Percentiles rank a stretch among this genome's conserved stretches.
phyloP scores from a whole-genome alignment of 495 filamentous ascomycete species.

The Glonium stellatum region DNA sequence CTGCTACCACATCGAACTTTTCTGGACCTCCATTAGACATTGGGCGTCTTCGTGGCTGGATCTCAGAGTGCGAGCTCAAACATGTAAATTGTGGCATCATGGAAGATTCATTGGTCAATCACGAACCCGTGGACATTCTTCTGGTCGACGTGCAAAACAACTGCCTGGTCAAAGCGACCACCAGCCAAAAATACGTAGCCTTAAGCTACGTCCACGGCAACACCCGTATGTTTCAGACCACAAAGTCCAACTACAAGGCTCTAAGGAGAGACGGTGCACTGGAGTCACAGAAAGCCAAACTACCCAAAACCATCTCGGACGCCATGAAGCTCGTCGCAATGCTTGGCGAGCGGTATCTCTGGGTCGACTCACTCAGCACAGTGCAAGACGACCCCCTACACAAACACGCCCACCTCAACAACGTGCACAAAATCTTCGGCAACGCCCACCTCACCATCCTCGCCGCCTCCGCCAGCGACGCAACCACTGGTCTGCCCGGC shows the following conservation, averaged over 20 bases:
- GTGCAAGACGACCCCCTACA: not conserved
- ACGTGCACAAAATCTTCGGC: slow-evolving; percentile 5
- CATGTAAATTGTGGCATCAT: slow-evolving; percentile 3
- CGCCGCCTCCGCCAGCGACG: not conserved
- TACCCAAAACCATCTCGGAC: slow-evolving; percentile 6
- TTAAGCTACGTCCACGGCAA: slow-evolving; percentile 9
- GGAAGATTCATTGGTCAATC: not conserved
- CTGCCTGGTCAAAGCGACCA: slow-evolving; percentile 2
- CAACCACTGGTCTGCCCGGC: not conserved
- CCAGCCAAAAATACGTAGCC: not conserved
- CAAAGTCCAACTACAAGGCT: slow-evolving; percentile 1
- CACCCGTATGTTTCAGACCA: not conserved
- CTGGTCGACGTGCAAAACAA: slow-evolving; percentile 12
- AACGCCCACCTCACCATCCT: slow-evolving; percentile 6
- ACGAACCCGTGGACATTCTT: slow-evolving; percentile 2
- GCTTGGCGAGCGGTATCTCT: slow-evolving; percentile 6
- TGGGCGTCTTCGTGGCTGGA: not conserved
- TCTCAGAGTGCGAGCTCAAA: not conserved
- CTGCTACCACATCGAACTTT: not conserved
- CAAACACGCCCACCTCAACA: not conserved
- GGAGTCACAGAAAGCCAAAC: not conserved
- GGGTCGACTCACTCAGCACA: slow-evolving; percentile 6
- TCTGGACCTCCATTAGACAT: not conserved
- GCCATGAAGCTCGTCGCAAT: slow-evolving; percentile 3
- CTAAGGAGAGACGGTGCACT: not conserved